phyloP scores from a whole-genome alignment of 1,284 basidiomycete genomes.

The Cryptococcus sp. region DNA sequence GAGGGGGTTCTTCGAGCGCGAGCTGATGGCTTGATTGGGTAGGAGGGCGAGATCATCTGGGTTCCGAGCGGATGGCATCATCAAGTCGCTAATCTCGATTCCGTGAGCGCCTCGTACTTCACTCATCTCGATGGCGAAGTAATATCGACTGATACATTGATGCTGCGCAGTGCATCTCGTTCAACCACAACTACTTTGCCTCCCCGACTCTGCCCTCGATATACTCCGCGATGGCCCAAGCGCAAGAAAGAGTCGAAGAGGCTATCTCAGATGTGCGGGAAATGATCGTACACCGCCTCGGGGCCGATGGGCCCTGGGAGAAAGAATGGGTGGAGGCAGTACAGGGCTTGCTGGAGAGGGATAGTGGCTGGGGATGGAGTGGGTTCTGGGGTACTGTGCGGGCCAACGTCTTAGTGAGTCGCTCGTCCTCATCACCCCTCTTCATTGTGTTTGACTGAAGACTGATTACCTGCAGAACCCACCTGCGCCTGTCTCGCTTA shows the following conservation, averaged over 20 bases:
- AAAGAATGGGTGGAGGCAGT: slow-evolving; percentile 55
- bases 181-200: slow-evolving; percentile 61
- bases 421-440: not conserved
- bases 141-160: not conserved
- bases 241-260: slow-evolving; percentile 52
- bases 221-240: slow-evolving; percentile 52
- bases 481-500: slow-evolving; percentile 21
- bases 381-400: slow-evolving; percentile 48
- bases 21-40: not conserved
- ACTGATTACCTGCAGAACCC: slow-evolving; percentile 22
- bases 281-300: slow-evolving; percentile 45
- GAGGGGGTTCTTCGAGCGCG: not conserved
- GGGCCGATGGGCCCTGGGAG: slow-evolving; percentile 44
- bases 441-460: not conserved
- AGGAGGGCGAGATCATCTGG: slow-evolving; percentile 56
- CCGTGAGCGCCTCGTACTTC: too few relatives aligned
- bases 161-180: slow-evolving; percentile 50
- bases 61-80: slow-evolving; percentile 57
- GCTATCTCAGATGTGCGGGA: slow-evolving; percentile 56
- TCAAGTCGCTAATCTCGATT: slow-evolving; percentile 51
- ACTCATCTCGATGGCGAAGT: too few relatives aligned
- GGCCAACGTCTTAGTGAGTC: slow-evolving; percentile 41
- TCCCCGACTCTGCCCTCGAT: slow-evolving; percentile 55
- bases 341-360: slow-evolving; percentile 53
- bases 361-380: slow-evolving; percentile 56